Conservation (phyloP, 75 land plant genomes). For the Picea sitchensis region DNA sequence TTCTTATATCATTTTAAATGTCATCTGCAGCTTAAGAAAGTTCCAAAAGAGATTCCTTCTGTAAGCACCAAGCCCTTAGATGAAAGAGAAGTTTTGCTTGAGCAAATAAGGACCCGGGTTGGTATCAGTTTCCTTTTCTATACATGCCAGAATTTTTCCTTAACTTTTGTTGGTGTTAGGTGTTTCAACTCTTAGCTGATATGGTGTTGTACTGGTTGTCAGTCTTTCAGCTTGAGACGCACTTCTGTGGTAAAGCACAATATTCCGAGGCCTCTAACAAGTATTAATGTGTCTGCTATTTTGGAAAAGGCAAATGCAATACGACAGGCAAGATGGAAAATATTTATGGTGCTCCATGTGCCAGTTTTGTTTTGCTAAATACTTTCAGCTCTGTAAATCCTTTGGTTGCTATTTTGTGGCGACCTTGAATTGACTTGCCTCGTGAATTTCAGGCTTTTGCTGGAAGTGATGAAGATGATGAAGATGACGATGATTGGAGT, state of each 20-base stretch:
- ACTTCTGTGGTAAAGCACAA: conserved; percentile 35
- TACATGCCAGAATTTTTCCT: not conserved
- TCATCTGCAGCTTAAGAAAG: conserved; percentile 12
- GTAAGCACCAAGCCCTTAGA: conserved; percentile 28
- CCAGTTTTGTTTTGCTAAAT: not conserved
- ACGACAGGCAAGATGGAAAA: conserved; percentile 62
- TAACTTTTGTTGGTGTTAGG: not conserved
- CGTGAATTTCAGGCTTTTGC: conserved; percentile 39
- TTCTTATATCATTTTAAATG: not conserved
- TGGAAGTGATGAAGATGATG: conserved; percentile 57
- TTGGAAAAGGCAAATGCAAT: conserved; percentile 94
- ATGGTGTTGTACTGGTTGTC: not conserved
- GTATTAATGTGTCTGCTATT: conserved; percentile 82
- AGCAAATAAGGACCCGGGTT: conserved; percentile 80
- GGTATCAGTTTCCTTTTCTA: not conserved
- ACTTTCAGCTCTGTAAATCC: not conserved
- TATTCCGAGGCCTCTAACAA: conserved; percentile 27
- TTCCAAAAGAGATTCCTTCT: conserved; percentile 14
- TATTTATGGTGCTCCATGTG: not conserved
- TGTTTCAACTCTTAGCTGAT: not conserved
- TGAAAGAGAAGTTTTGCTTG: conserved; percentile 54
- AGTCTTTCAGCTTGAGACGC: conserved; percentile 74
- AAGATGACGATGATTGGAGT: conserved; percentile 57
- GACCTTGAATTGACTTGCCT: not conserved
- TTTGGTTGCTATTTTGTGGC: not conserved